A percentile compares a stretch with the other conserved stretches of the same genome.
phyloP scores from a whole-genome alignment of 140 eudicot genomes.

The Anethum foeniculum region DNA sequence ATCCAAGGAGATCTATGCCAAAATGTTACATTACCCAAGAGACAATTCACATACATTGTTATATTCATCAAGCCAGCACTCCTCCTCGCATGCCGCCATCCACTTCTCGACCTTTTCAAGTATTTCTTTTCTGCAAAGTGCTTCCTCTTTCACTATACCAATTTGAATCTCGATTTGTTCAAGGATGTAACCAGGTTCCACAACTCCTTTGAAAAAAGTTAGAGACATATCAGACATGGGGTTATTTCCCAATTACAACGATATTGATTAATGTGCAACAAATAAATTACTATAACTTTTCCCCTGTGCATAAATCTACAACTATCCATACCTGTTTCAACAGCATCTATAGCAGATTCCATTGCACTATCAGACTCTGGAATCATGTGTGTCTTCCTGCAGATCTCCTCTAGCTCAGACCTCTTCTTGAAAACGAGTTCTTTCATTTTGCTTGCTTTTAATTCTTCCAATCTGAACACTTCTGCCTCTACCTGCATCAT shows the following conservation, averaged over 20 bases:
- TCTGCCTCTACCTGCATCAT: slow-evolving; percentile 68
- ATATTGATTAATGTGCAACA: background rate
- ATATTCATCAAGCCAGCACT: slow-evolving; percentile 92
- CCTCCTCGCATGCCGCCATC: slow-evolving; percentile 88
- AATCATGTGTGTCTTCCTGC: slow-evolving; percentile 74
- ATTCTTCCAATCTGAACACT: slow-evolving; percentile 70
- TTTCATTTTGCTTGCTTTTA: slow-evolving; percentile 86
- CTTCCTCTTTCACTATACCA: slow-evolving; percentile 75
- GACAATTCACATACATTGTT: slow-evolving; percentile 41
- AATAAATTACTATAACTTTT: background rate
- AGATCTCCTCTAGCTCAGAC: slow-evolving; percentile 64
- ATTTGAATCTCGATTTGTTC: slow-evolving; percentile 72
- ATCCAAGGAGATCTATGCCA: slow-evolving; percentile 10
- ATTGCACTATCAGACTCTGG: slow-evolving; percentile 46
- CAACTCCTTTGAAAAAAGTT: slow-evolving; percentile 38
- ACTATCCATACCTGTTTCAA: slow-evolving; percentile 60
- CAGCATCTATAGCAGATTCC: slow-evolving; percentile 59
- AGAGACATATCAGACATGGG: background rate
- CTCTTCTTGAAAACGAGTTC: slow-evolving; percentile 82
- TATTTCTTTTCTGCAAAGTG: slow-evolving; percentile 80
- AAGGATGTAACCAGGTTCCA: slow-evolving; percentile 71
- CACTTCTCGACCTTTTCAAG: slow-evolving; percentile 91
- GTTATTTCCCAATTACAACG: slow-evolving; percentile 3
- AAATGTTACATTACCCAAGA: slow-evolving; percentile 1
- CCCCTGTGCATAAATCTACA: background rate